Evolutionary conservation across 78 protist species (phyloP).

Genomic region (Pigoraptor vietnamica): DNA sequence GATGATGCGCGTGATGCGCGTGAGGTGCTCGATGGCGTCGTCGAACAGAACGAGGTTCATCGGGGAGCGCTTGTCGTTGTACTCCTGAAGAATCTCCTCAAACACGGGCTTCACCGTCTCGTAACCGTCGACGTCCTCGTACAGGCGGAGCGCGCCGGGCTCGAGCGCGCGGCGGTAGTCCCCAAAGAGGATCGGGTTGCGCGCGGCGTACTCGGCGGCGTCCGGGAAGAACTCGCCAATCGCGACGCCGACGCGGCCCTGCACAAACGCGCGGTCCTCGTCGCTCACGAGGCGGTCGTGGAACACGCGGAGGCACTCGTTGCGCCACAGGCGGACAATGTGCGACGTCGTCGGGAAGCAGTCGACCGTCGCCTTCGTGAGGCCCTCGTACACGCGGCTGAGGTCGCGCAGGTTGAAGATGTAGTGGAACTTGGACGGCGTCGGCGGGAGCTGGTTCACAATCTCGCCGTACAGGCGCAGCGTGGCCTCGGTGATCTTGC

Average conservation of each 20-base stretch:
- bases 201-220: not conserved
- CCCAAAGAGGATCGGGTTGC: constrained; percentile 60
- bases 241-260: constrained; percentile 4
- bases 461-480: constrained; percentile 47
- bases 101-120: constrained; percentile 11
- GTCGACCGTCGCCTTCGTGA: constrained; percentile 37
- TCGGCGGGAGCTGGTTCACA: constrained; percentile 65
- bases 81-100: constrained; percentile 52
- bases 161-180: constrained; percentile 39
- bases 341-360: not conserved
- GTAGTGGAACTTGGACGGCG: constrained; percentile 91
- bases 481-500: constrained; percentile 46
- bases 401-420: constrained; percentile 87
- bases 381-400: constrained; percentile 73
- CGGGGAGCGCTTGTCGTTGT: constrained; percentile 31
- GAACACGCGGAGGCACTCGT: constrained; percentile 80
- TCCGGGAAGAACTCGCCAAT: constrained; percentile 15
- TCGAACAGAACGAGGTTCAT: constrained; percentile 81
- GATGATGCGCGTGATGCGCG: constrained; percentile 69
- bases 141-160: constrained; percentile 31
- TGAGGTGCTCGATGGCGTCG: constrained; percentile 70
- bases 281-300: constrained; percentile 57
- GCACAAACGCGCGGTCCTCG: constrained; percentile 27
- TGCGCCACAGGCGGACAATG: constrained; percentile 69
- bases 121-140: constrained; percentile 54